Percentiles rank a stretch among this genome's conserved stretches.
phyloP scores from a whole-genome alignment of 306 rosid genomes.

The Pueraria montana region DNA sequence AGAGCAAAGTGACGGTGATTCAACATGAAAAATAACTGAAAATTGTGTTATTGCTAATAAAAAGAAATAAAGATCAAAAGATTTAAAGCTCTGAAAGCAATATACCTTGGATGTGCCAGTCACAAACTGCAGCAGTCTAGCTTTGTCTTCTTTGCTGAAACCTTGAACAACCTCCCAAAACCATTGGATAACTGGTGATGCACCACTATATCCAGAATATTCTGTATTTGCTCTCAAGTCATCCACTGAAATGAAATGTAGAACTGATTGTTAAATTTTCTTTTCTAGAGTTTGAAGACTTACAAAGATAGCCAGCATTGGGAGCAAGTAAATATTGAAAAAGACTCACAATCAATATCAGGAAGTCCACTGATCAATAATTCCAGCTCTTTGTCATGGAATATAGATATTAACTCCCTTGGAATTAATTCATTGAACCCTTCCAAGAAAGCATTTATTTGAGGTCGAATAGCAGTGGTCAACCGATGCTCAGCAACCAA shows the following conservation, averaged over 20 bases:
- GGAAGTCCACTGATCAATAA: constrained; percentile 96
- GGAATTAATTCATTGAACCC: constrained; percentile 83
- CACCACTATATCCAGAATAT: constrained; percentile 91
- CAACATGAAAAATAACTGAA: constrained; percentile 4
- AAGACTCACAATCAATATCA: constrained; percentile 88
- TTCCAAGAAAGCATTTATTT: constrained; percentile 89
- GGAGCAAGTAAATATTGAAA: constrained; percentile 7
- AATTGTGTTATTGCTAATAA: constrained; percentile 13
- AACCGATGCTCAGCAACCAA: constrained; percentile 91
- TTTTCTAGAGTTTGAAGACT: constrained; percentile 4
- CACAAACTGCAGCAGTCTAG: constrained; percentile 97
- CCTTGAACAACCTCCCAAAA: constrained; percentile 95
- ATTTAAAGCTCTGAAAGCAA: constrained; percentile 17
- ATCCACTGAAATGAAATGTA: constrained; percentile 78
- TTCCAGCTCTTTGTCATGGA: constrained; percentile 94
- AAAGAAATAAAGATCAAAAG: neutral
- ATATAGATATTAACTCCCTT: constrained; percentile 83
- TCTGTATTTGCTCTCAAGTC: constrained; percentile 97
- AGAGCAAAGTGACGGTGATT: neutral
- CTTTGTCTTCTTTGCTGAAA: constrained; percentile 97
- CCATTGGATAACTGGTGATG: constrained; percentile 91
- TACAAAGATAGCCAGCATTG: neutral
- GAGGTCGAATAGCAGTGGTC: constrained; percentile 97
- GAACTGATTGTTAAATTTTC: constrained; percentile 38
- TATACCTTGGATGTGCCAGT: constrained; percentile 98